These are phyloP conservation scores for Bertia moriformis DNA, from an alignment of 2,329 filamentous ascomycete species.

Conservation along the genomic window DNA sequence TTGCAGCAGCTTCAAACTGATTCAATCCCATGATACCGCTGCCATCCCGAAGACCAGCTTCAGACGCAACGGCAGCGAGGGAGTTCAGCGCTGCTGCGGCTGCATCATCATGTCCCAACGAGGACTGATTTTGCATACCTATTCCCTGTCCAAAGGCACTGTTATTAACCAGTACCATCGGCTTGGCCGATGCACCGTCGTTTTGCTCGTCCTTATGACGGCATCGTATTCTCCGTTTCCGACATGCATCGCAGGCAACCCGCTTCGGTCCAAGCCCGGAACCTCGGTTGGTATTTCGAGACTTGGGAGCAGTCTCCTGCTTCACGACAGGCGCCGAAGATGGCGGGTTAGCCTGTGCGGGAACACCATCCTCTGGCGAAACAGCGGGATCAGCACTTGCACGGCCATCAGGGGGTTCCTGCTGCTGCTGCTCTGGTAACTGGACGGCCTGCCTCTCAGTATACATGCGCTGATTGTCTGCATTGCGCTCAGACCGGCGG, in stretches of 20 bases:
- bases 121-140: constrained; percentile 14
- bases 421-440: constrained; percentile 10
- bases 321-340: no score
- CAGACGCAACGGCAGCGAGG: constrained; percentile 18
- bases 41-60: constrained; percentile 14
- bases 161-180: constrained; percentile 11
- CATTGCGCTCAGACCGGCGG: constrained; percentile 38
- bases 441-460: constrained; percentile 18
- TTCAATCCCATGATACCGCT: constrained; percentile 11
- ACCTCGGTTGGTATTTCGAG: constrained; percentile 32
- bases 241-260: constrained; percentile 46
- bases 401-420: neutral
- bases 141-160: constrained; percentile 7
- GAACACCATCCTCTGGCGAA: no score
- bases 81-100: constrained; percentile 19
- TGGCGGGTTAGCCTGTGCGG: no score
- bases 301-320: constrained; percentile 17
- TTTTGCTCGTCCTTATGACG: constrained; percentile 42
- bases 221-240: constrained; percentile 45
- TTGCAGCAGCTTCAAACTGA: neutral
- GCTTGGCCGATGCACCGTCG: constrained; percentile 11
- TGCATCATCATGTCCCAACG: constrained; percentile 17
- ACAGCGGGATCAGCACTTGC: neutral
- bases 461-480: constrained; percentile 21
- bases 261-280: constrained; percentile 43